These are phyloP conservation scores for Saccharata proteae DNA, from an alignment of 2,329 filamentous ascomycete genomes.

Conservation along the genomic window DNA sequence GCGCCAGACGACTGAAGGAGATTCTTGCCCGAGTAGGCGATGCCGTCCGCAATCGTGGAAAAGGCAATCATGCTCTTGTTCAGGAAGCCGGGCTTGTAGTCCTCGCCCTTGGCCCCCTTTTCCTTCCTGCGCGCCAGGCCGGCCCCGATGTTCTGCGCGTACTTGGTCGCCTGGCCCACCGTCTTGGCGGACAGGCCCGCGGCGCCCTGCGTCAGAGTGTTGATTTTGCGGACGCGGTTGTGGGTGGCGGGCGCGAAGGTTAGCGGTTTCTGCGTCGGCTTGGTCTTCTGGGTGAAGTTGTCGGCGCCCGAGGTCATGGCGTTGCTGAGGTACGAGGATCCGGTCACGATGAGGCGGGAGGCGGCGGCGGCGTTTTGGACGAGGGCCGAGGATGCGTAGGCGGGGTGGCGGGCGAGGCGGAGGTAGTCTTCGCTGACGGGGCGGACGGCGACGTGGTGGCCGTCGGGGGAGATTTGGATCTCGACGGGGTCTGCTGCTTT, in stretches of 20 bases:
- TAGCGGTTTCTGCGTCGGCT: constrained; percentile 67
- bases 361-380: constrained; percentile 80
- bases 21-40: constrained; percentile 74
- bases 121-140: constrained; percentile 53
- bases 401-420: constrained; percentile 68
- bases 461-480: constrained; percentile 59
- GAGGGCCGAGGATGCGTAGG: constrained; percentile 78
- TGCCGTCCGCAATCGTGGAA: constrained; percentile 83
- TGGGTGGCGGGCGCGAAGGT: constrained; percentile 82
- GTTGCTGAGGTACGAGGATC: constrained; percentile 67
- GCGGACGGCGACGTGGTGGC: constrained; percentile 55
- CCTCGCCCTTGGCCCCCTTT: constrained; percentile 42
- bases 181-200: constrained; percentile 75
- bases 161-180: constrained; percentile 67
- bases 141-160: constrained; percentile 85
- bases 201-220: constrained; percentile 69
- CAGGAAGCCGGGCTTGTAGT: constrained; percentile 79
- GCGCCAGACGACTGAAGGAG: constrained; percentile 61
- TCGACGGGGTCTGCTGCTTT: constrained; percentile 57
- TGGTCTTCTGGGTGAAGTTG: constrained; percentile 66
- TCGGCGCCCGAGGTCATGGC: constrained; percentile 67
- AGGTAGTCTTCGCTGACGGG: constrained; percentile 61
- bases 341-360: constrained; percentile 84
- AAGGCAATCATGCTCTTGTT: constrained; percentile 98
- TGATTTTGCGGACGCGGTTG: constrained; percentile 74